Evolutionary conservation across 495 filamentous ascomycete species (phyloP), one percentile per base, ranked within the genome.

Genomic region (Talaromyces stipitatus): DNA sequence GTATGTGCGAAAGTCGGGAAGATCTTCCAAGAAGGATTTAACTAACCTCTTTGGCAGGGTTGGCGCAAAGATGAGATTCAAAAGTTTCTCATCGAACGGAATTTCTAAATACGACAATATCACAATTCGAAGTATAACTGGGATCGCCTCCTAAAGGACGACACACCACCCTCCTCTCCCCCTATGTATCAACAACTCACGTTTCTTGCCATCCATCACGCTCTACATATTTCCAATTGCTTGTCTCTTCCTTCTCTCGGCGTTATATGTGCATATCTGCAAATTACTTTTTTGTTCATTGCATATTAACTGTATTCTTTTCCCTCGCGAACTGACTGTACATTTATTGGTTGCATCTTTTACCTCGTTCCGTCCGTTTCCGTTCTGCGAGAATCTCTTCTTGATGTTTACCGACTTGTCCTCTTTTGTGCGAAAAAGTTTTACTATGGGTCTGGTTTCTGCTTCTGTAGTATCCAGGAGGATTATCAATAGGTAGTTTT

Each of bases 61-160:
- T 80, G 77, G 77, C 74, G 74, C 58, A 78, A 77, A 72, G 68
- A 67, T 14, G 72, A 78, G 51, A 77, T 80, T 33, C 61, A 71
- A 53, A 69, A 70, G 36, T 80, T 80, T 66, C 66, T 80, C 27
- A 51, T 66, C 43, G 74, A 78, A 30, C 70, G 30, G 30, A 32
- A 32, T 32, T 32, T 32, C 8, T 32, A 32, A 32, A 32, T 32
- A 7, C 8, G 30, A 32, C 3, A 2, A 32, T 10, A n/a, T n/a
- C n/a, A 32, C 30, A 11, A 32, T 10, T 32, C 30, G 16, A 41
- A 41, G 18, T 16, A 20, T 41, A 41, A 18, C 36, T n/a, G 16
- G 36, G 18, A 14, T n/a, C n/a, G n/a, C 16, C 36, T 41, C 9
- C n/a, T 41, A 18, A 16, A 16, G 36, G 36, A 41, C 16, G 36